These are phyloP conservation scores for Claviceps sp. DNA, from an alignment of 2,329 filamentous ascomycete genomes.

Conservation along the genomic window DNA sequence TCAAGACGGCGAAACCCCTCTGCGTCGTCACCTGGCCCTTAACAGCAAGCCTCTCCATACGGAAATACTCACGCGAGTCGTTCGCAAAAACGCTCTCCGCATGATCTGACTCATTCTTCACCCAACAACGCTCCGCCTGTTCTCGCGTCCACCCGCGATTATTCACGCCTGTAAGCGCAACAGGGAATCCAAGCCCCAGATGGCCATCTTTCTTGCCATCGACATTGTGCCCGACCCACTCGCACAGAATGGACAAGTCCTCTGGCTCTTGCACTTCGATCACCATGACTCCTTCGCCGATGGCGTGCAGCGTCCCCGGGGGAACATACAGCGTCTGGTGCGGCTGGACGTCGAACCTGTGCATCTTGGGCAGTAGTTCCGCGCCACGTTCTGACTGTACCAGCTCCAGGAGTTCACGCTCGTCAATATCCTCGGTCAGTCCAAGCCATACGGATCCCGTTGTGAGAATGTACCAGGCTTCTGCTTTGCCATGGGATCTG, in stretches of 20 bases:
- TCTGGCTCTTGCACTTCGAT: constrained; percentile 11
- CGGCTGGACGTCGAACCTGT: constrained; percentile 8
- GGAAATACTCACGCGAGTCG: constrained; percentile 8
- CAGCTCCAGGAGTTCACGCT: constrained; percentile 4
- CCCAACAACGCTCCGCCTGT: constrained; percentile 5
- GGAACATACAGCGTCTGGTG: constrained; percentile 11
- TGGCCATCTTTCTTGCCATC: constrained; percentile 8
- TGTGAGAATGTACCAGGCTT: constrained; percentile 12
- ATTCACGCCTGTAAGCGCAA: constrained; percentile 9
- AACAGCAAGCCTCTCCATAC: constrained; percentile 6
- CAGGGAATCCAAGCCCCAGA: constrained; percentile 8
- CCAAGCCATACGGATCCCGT: constrained; percentile 8
- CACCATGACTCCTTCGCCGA: constrained; percentile 10
- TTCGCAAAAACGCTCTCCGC: constrained; percentile 1
- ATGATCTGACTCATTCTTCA: neutral
- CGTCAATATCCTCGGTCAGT: constrained; percentile 7
- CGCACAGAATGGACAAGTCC: constrained; percentile 10
- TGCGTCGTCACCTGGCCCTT: neutral
- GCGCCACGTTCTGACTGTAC: constrained; percentile 6
- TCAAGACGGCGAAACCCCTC: neutral
- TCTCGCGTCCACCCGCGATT: constrained; percentile 2
- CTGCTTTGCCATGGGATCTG: constrained; percentile 11
- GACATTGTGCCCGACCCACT: constrained; percentile 8
- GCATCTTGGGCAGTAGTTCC: constrained; percentile 7
- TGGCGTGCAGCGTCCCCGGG: constrained; percentile 11